Base-by-base conservation (phyloP, 1,284 basidiomycete species). In the Acaromyces ingoldii region DNA sequence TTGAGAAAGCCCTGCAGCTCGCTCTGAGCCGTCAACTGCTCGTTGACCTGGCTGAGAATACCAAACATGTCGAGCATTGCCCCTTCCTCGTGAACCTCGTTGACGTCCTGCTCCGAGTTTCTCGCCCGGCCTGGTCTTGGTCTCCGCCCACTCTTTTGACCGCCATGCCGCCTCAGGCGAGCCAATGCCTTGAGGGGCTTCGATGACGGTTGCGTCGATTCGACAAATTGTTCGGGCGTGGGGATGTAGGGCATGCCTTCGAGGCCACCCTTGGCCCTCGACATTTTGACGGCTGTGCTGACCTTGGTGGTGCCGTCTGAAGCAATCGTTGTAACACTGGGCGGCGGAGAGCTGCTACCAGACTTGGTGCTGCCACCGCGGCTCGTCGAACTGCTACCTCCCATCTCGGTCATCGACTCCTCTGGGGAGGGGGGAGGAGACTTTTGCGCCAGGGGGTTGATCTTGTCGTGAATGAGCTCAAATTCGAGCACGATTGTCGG, bases 1-100 rank as follows among this genome's bases (percentile, higher is more conserved):
- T 89, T 86, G 70, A 91, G 77, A 72, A 90, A 89, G 15, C 78
- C 78, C 6, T 86, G 82, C 47, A 91, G 74, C 62, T 89, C 85
- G 0, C 81, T 78, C 2, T 88, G 85, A 3, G 81, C 80, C 0
- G 83, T 83, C 4, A 91, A 81, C 75, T 91, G 89, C 60, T 91
- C 87, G 73, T 89, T 90, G 68, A 90, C 86, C 75, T 91, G 87
- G 25, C 83, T 81, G 65, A 91, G 82, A 6, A 91, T 83, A 34
- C 62, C 66, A 39, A 71, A 67, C 62, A 71, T 62, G 59, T 71
- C 68, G 34, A 71, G 49, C 55, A 33, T 62, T 58, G 42, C 47
- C 49, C 3, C 43, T 47, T 19, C 62, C 58, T 4, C 4, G 5
- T 28, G 21, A 11, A 28, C n/a, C 13, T 6, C 42, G 19, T 31